A percentile compares a stretch with the other conserved stretches of the same genome.
Conservation (phyloP, 495 filamentous ascomycete genomes). For the Neurospora terricola region DNA sequence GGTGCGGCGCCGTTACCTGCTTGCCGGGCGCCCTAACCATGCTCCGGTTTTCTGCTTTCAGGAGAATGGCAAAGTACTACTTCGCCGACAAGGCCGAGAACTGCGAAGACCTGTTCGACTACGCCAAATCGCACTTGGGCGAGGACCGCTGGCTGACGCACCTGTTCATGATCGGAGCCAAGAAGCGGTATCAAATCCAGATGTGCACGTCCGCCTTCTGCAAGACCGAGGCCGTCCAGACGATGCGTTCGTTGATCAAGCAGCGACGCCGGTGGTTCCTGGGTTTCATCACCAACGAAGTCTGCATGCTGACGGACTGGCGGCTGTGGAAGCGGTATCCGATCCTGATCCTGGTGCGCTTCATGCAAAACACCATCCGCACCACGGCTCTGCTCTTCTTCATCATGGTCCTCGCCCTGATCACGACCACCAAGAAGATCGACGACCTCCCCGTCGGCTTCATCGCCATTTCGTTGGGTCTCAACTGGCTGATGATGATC, state of each 20-base stretch:
- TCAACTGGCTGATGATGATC: conserved; percentile 94
- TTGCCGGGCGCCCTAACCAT: conserved; percentile 92
- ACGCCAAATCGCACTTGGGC: conserved; percentile 87
- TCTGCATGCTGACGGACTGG: conserved; percentile 94
- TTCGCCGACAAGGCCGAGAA: conserved; percentile 96
- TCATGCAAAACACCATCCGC: conserved; percentile 94
- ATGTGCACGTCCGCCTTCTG: conserved; percentile 97
- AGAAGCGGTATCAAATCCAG: conserved; percentile 88
- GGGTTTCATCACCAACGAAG: conserved; percentile 96
- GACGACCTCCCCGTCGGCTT: conserved; percentile 82
- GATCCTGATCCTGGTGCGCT: conserved; percentile 75
- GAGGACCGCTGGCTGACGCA: conserved; percentile 98
- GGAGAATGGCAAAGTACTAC: conserved; percentile 97
- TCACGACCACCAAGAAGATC: conserved; percentile 72
- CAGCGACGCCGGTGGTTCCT: conserved; percentile 96
- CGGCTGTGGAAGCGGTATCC: conserved; percentile 89
- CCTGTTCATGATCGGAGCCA: conserved; percentile 96
- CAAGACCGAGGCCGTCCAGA: conserved; percentile 96
- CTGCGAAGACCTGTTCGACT: conserved; percentile 94
- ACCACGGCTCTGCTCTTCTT: conserved; percentile 94
- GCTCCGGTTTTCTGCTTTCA: conserved; percentile 90
- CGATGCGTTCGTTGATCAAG: conserved; percentile 77
- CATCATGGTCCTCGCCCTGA: conserved; percentile 81
- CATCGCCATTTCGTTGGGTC: conserved; percentile 85
- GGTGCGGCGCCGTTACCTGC: conserved; percentile 90